Conservation (phyloP, 1,284 basidiomycete species). For the Moniliophthora roreri region DNA sequence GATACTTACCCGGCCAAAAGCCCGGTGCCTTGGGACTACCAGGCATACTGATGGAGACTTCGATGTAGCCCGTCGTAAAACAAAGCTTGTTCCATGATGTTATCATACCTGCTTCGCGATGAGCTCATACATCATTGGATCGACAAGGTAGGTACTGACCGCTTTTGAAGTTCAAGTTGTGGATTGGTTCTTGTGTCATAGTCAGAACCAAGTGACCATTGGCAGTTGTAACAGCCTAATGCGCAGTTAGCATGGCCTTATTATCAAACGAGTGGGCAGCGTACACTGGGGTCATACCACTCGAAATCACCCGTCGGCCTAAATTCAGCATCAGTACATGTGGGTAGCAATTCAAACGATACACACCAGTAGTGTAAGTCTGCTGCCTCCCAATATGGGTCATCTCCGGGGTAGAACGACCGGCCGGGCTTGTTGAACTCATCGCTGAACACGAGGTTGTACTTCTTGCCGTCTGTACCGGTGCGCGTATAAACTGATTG, state of each 20-base stretch:
- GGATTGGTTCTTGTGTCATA: slow-evolving; percentile 56
- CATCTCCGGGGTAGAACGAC: slow-evolving; percentile 78
- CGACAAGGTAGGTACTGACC: slow-evolving; percentile 41
- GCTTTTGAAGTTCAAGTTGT: slow-evolving; percentile 79
- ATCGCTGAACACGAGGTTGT: slow-evolving; percentile 87
- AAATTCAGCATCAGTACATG: slow-evolving; percentile 13
- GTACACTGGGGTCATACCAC: slow-evolving; percentile 78
- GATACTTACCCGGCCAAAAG: slow-evolving; percentile 62
- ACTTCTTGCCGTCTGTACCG: slow-evolving; percentile 73
- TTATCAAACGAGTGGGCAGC: no score
- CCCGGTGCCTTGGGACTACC: slow-evolving; percentile 71
- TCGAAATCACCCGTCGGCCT: slow-evolving; percentile 84
- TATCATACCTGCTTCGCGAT: slow-evolving; percentile 58
- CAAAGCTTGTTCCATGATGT: slow-evolving; percentile 91
- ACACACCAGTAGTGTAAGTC: slow-evolving; percentile 71
- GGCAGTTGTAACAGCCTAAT: slow-evolving; percentile 62
- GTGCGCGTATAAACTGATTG: slow-evolving; percentile 47
- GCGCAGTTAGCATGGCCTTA: slow-evolving; percentile 8
- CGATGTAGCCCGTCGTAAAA: slow-evolving; percentile 91
- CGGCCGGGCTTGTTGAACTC: slow-evolving; percentile 86
- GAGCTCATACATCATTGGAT: slow-evolving; percentile 3
- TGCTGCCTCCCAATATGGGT: slow-evolving; percentile 76
- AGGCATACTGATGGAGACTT: slow-evolving; percentile 81
- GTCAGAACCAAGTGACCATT: slow-evolving; percentile 80
- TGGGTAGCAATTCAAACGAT: background rate